These are phyloP conservation scores for Saccharomycopsis lassenensis DNA, from an alignment of 805 yeast genomes.

Conservation along the genomic window DNA sequence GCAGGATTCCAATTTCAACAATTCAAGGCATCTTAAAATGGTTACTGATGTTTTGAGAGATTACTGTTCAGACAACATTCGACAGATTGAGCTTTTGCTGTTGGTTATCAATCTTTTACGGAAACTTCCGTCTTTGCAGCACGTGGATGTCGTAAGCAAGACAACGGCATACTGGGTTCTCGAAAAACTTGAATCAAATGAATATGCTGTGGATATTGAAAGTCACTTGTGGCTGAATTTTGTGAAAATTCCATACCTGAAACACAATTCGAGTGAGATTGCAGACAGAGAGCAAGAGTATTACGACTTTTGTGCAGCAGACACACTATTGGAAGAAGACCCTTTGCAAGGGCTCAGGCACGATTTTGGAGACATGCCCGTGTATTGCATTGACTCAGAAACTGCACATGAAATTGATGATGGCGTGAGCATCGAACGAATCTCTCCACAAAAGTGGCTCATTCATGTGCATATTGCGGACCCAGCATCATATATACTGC, in stretches of 20 bases:
- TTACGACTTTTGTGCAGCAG: too few relatives aligned
- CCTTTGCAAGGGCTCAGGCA: slow-evolving; percentile 23
- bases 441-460: slow-evolving; percentile 25
- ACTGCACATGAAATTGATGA: slow-evolving; percentile 89
- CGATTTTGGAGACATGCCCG: slow-evolving; percentile 36
- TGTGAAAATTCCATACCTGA: slow-evolving; percentile 34
- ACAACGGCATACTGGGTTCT: slow-evolving; percentile 44
- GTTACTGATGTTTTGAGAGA: too few relatives aligned
- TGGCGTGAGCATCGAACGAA: slow-evolving; percentile 56
- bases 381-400: slow-evolving; percentile 76
- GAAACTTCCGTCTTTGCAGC: slow-evolving; percentile 24
- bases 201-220: not conserved
- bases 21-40: too few relatives aligned
- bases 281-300: slow-evolving; percentile 35
- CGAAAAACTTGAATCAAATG: slow-evolving; percentile 10
- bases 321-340: slow-evolving; percentile 22
- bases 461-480: slow-evolving; percentile 77
- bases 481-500: slow-evolving; percentile 56
- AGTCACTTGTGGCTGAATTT: slow-evolving; percentile 28
- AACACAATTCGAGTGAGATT: slow-evolving; percentile 30
- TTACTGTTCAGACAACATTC: too few relatives aligned
- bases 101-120: slow-evolving; percentile 33
- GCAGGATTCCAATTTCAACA: too few relatives aligned
- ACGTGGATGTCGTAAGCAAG: slow-evolving; percentile 36
- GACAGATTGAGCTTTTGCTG: too few relatives aligned